Evolutionary conservation across 2,329 filamentous ascomycete genomes (phyloP), one percentile per base, ranked within the genome.

Genomic region (Nannizziopsis arthrosporioides): DNA sequence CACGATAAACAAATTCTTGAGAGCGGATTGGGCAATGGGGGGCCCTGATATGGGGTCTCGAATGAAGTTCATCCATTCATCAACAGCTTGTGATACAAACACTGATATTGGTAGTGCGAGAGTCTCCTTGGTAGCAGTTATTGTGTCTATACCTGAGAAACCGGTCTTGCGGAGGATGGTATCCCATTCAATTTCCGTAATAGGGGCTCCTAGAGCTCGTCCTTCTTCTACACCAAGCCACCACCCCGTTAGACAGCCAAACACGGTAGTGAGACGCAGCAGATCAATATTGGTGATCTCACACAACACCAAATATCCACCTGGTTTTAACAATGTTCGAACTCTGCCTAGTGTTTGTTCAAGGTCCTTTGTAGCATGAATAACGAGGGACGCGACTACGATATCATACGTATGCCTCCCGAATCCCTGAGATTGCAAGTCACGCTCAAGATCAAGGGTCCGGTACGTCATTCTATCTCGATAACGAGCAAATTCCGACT

Each of bases 221-320:
- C 44, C 49, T 18, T 44, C 41, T 10, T 48, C 47, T 6, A 42
- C 34, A 14, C 53, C 54, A 43, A 50, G 34, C 57, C 57, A 58
- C 55, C 55, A 59, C 5, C 57, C 63, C 4, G 59, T 54, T 2
- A 68, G 49, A 1, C 52, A 51, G 15, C 61, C 63, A n/a, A 68
- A 55, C 12, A 66, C 49, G 37, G 59, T 50, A 1, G 55, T 53
- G 10, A 57, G 47, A 5, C 57, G 56, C 42, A 60, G 56, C 1
- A 53, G 30, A 3, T 51, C 49, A 2, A 51, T 41, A 11, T 57
- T 42, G 0, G 57, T 65, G 1, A 67, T 49, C 48, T 76, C 73
- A 1, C 69, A 38, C 0, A 72, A 36, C 2, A 75, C 27, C 0
- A 77, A 55, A 47, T 68, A 68, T 0, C 73, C 74, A 2, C 71